phyloP scores from a whole-genome alignment of 176 grass and related monocot genomes.

The Oryza glumipatula region DNA sequence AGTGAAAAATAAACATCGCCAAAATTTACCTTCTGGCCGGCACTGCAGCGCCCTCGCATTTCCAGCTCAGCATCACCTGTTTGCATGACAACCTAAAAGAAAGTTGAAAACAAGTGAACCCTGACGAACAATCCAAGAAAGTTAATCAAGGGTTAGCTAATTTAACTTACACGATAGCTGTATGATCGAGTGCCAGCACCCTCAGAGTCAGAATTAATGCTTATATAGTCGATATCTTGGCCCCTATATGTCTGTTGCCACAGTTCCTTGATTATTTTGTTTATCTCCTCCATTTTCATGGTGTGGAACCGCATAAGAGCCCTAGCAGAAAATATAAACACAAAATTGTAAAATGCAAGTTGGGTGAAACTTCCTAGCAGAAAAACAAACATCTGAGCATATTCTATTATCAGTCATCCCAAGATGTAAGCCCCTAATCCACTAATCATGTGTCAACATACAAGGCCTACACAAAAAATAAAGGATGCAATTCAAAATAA shows the following conservation, averaged over 20 bases:
- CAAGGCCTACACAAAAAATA: not conserved
- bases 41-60: constrained; percentile 97
- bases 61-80: constrained; percentile 94
- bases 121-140: constrained; percentile 14
- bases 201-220: constrained; percentile 93
- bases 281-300: constrained; percentile 99
- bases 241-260: constrained; percentile 99
- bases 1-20: constrained; percentile 17
- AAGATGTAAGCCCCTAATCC: not conserved
- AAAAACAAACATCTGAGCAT: constrained; percentile 5
- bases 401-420: not conserved
- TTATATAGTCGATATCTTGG: constrained; percentile 96
- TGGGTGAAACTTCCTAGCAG: not conserved
- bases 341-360: not conserved
- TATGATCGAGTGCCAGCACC: constrained; percentile 92
- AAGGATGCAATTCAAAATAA: not conserved
- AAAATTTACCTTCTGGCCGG: constrained; percentile 87
- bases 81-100: constrained; percentile 94
- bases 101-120: constrained; percentile 15
- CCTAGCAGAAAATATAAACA: constrained; percentile 52
- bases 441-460: not conserved
- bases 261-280: constrained; percentile 98
- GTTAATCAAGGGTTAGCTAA: constrained; percentile 18
- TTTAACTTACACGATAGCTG: constrained; percentile 84
- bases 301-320: constrained; percentile 94